Base-by-base conservation (phyloP, 495 filamentous ascomycete species). In the Thermochaetoides thermophila region DNA sequence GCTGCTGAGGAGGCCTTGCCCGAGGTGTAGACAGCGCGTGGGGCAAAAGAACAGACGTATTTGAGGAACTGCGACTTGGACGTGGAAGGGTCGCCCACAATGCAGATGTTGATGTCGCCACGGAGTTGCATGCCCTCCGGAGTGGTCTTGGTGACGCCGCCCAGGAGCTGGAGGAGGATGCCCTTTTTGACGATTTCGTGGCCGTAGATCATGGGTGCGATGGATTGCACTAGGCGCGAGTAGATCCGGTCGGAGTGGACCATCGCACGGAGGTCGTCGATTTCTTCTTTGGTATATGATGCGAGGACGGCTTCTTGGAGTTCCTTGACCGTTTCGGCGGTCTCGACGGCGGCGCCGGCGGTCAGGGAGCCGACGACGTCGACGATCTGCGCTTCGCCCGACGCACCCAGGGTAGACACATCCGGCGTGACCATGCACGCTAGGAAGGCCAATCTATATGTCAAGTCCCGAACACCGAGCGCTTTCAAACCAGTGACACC, bases 31-130 rank as follows among this genome's bases (percentile, higher is more conserved):
- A 99, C 86, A 3, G 89, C 84, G 18, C 89, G 86, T 8, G 89
- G 89, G 17, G 94, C 76, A 52, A 99, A 81, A 28, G 81, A 85
- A 64, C 83, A 92, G 42, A 99, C 80, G 46, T 96, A 96, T 56
- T 99, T 99, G 38, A 99, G 64, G 61, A 99, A 99, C 49, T 99
- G 89, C 38, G 84, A 92, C 56, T 99, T 99, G 40, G 81, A 89
- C 2, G 89, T 99, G n/a, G 81, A 87, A 1, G 89, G 89, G 50
- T 99, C 89, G 43, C 89, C 89, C 34, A 99, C 91, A 47, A 99
- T 84, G 53, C 89, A 99, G 41, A 99, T 86, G 54, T 99, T 99
- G 64, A 99, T 81, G 53, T 99, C 89, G 45, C 89, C 89, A 64
- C 89, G 71, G 16, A 99, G 69, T 35, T 80, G 73, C 80, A 99